Base-by-base conservation (phyloP, 2,329 filamentous ascomycete genomes). In the Colletotrichum lindemuthianum region DNA sequence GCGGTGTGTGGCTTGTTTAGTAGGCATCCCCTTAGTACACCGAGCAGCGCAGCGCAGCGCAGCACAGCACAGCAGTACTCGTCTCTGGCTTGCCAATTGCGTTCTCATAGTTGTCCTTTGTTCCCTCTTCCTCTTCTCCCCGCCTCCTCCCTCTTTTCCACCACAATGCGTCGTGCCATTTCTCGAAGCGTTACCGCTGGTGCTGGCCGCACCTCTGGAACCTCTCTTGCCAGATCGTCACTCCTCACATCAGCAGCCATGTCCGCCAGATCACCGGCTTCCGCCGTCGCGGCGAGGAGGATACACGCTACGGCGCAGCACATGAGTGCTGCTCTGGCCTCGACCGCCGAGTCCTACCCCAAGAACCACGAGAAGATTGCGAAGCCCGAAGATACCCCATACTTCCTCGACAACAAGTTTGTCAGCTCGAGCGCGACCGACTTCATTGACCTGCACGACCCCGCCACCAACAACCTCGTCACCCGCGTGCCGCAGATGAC, bases 401-500 rank as follows among this genome's bases (percentile, higher is more conserved):
- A 91, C 82, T 96, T 96, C 76, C 75, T 96, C 70, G 86, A 96
- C 83, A 96, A 96, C 80, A 80, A 90, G 76, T 93, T 95, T 74
- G 80, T 89, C 59, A 78, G 84, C 53, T 94, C 91, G 15, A 78
- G 84, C 72, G 83, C 92, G 34, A 84, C 87, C 65, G 82, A 90
- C 79, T 93, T 89, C 84, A 93, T 95, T 75, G 90, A 93, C 72
- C 81, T 96, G 69, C 82, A 92, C 78, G 92, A 96, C 78, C 92
- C 92, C 16, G 92, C 92, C 52, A 95, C 92, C 71, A 95, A 94
- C 82, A 91, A 93, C 78, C 85, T 95, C 69, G 89, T 96, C 67
- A 95, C 92, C 12, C 87, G 92, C 54, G 92, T 95, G 34, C 92
- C 92, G 15, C 91, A 95, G 80, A 92, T 89, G 79, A 95, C 92